phyloP scores from a whole-genome alignment of 1,284 basidiomycete genomes.

The Microstroma glucosiphilum region DNA sequence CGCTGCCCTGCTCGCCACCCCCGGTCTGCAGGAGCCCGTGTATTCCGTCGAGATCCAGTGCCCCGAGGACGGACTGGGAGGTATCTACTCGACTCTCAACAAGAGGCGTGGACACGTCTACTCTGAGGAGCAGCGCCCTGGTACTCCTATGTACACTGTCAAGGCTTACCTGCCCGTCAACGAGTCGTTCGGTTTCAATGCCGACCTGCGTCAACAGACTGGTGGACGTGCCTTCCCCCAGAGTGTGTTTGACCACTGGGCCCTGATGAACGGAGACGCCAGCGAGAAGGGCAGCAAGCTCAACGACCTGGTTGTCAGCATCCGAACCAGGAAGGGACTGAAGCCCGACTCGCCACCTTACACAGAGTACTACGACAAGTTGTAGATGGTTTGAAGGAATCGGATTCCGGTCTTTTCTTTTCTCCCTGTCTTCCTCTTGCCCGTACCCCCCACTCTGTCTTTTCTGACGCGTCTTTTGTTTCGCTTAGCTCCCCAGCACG shows the following conservation, averaged over 20 bases:
- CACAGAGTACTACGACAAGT: too few species aligned
- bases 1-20: conserved; percentile 82
- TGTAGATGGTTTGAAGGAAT: too few species aligned
- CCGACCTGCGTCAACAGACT: conserved; percentile 84
- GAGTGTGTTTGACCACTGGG: conserved; percentile 70
- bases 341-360: conserved; percentile 12
- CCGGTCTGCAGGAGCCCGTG: conserved; percentile 91
- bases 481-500: too few species aligned
- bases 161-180: conserved; percentile 95
- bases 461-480: too few species aligned
- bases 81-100: conserved; percentile 90
- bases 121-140: conserved; percentile 90
- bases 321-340: conserved; percentile 88
- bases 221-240: conserved; percentile 98
- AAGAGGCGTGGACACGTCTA: conserved; percentile 98
- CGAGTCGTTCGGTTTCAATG: conserved; percentile 99
- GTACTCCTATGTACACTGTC: conserved; percentile 99
- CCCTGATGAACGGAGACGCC: conserved; percentile 68
- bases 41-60: conserved; percentile 98
- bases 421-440: too few species aligned
- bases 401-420: too few species aligned
- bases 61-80: conserved; percentile 94
- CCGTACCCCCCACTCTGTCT: too few species aligned
- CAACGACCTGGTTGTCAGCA: conserved; percentile 72
- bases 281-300: conserved; percentile 70